Base-by-base conservation (phyloP, 169 alveolate genomes). In the Cryptosporidium baileyi region DNA sequence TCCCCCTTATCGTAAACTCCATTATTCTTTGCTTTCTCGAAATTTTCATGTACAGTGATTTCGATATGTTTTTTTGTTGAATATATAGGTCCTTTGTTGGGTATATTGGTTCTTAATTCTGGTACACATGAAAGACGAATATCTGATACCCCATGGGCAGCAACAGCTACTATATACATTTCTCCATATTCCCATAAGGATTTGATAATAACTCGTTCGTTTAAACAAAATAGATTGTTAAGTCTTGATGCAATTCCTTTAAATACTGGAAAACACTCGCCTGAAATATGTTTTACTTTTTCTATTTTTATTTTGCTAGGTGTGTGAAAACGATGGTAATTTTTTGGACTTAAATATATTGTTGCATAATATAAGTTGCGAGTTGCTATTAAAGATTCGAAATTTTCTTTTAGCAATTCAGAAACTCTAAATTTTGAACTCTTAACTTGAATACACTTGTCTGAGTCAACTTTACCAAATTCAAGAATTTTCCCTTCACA, bases 241-340 rank as follows among this genome's bases (percentile, higher is more conserved):
- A 91, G 82, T 36, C 80, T 54, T 17, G 80, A 80, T 34, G 91
- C 63, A 63, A 89, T 90, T 11, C 82, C 80, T 30, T 67, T 49
- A 88, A 82, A 82, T 17, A 92, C 92, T 9, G 94, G 94, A 40
- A 90, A 60, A 34, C 91, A 79, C 45, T 93, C 94, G 17, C 97
- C 98, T 2, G 93, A 89, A 49, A 94, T 80, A 67, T 95, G 98
- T 54, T 94, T 89, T 60, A 96, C 89, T 43, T 57, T 89, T 41
- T 88, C 45, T 13, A 93, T 89, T 32, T 82, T 44, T 59, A 91
- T 89, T 41, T 93, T 67, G 22, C 93, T 63, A 17, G 98, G 97
- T 3, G 96, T 89, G 82, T 95, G 97, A 88, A 91, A 95, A 61
- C 96, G 89, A 67, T 95, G 98, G 81, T 94, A 95, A 85, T 95